A percentile compares a stretch with the other conserved stretches of the same genome.
Evolutionary conservation across 2,329 filamentous ascomycete species (phyloP).

Genomic region (Cladosporium oxysporum): DNA sequence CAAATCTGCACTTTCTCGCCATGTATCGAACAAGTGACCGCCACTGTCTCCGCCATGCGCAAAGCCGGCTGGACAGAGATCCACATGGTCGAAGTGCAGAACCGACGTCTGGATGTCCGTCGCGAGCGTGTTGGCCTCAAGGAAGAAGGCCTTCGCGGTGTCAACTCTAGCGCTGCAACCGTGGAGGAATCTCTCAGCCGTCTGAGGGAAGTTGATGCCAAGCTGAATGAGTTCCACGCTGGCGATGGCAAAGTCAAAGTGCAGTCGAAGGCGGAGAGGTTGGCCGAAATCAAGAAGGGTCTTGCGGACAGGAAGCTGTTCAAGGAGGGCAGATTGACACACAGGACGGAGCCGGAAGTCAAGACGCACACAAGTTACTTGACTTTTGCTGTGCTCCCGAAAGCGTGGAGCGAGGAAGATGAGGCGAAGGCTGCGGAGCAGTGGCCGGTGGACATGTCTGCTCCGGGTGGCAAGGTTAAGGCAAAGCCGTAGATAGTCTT

Average conservation of each 20-base stretch:
- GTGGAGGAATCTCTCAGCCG: slow-evolving; percentile 78
- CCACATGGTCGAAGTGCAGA: slow-evolving; percentile 85
- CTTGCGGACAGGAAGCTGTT: slow-evolving; percentile 58
- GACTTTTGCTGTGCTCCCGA: slow-evolving; percentile 86
- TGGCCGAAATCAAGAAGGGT: slow-evolving; percentile 39
- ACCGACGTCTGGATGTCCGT: slow-evolving; percentile 76
- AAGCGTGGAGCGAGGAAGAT: slow-evolving; percentile 80
- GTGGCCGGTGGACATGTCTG: slow-evolving; percentile 14
- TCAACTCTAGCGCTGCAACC: slow-evolving; percentile 68
- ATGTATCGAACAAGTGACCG: slow-evolving; percentile 93
- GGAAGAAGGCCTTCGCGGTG: slow-evolving; percentile 65
- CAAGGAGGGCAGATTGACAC: slow-evolving; percentile 74
- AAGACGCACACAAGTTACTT: slow-evolving; percentile 98
- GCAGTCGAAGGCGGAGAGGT: slow-evolving; percentile 32
- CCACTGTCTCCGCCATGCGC: slow-evolving; percentile 78
- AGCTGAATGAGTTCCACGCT: slow-evolving; percentile 66
- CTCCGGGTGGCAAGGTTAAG: slow-evolving; percentile 1
- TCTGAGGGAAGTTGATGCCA: slow-evolving; percentile 71
- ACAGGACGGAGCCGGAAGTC: slow-evolving; percentile 81
- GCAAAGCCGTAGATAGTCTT: not conserved
- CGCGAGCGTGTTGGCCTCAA: slow-evolving; percentile 78
- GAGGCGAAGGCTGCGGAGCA: slow-evolving; percentile 39
- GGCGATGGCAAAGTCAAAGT: slow-evolving; percentile 30
- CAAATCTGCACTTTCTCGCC: slow-evolving; percentile 94
- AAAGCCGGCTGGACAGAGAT: slow-evolving; percentile 87